phyloP scores from a whole-genome alignment of 2,329 filamentous ascomycete species.

The Chrysosporium keratinophilum region DNA sequence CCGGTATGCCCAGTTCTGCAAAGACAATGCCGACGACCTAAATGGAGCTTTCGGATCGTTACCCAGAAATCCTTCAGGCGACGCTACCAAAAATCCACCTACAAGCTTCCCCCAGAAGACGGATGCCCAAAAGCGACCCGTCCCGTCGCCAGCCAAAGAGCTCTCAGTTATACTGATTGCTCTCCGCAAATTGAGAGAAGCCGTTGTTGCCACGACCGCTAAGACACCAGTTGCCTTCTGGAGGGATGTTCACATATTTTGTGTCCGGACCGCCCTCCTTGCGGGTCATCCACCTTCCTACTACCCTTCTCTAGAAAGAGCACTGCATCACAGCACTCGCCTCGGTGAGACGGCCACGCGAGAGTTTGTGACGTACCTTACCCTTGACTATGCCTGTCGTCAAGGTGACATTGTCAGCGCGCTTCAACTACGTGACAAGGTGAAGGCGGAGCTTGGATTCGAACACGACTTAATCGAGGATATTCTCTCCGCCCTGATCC shows the following conservation, averaged over 20 bases:
- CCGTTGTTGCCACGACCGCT: slow-evolving; percentile 61
- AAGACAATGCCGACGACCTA: slow-evolving; percentile 61
- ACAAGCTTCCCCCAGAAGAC: slow-evolving; percentile 18
- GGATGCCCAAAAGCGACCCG: slow-evolving; percentile 9
- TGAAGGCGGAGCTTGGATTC: slow-evolving; percentile 45
- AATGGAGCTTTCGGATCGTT: slow-evolving; percentile 64
- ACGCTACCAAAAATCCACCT: slow-evolving; percentile 33
- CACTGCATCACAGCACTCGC: slow-evolving; percentile 56
- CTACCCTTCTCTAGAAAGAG: slow-evolving; percentile 70
- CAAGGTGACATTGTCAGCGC: slow-evolving; percentile 65
- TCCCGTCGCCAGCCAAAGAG: slow-evolving; percentile 46
- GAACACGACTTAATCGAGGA: slow-evolving; percentile 58
- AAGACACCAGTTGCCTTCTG: slow-evolving; percentile 70
- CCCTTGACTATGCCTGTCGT: slow-evolving; percentile 82
- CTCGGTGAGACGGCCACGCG: slow-evolving; percentile 62
- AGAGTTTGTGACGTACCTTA: slow-evolving; percentile 69
- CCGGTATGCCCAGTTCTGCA: slow-evolving; percentile 82
- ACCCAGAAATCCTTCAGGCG: slow-evolving; percentile 29
- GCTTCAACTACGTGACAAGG: slow-evolving; percentile 50
- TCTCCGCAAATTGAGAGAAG: slow-evolving; percentile 85
- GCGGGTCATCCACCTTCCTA: slow-evolving; percentile 79
- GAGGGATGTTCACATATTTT: slow-evolving; percentile 83
- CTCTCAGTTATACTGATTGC: slow-evolving; percentile 68
- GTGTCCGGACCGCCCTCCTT: slow-evolving; percentile 72
- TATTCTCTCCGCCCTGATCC: slow-evolving; percentile 59